Evolutionary conservation across 805 yeast genomes (phyloP).

Genomic region (Candida multigemmis): DNA sequence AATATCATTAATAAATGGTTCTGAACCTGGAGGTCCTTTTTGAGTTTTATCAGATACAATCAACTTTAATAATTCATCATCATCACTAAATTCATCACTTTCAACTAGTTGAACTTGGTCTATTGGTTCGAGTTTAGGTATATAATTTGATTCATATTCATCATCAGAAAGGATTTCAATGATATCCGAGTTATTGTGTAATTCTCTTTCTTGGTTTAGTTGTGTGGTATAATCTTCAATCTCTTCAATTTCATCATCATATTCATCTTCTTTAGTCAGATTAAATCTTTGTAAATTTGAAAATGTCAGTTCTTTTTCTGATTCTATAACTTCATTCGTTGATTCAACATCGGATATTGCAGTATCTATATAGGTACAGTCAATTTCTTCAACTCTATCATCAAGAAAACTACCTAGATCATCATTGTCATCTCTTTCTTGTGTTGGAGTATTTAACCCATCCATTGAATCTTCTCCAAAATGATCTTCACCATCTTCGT

Average conservation of each 20-base stretch:
- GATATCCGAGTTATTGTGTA: constrained; percentile 14
- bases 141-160: constrained; percentile 6
- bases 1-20: constrained; percentile 66
- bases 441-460: constrained; percentile 23
- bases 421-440: constrained; percentile 20
- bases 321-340: constrained; percentile 5
- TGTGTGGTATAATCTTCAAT: constrained; percentile 22
- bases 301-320: too few relatives aligned
- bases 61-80: constrained; percentile 5
- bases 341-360: constrained; percentile 1
- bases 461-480: constrained; percentile 26
- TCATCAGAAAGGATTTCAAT: constrained; percentile 30
- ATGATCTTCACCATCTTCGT: constrained; percentile 18
- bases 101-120: not conserved
- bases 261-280: constrained; percentile 4
- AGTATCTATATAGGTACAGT: constrained; percentile 1
- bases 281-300: too few relatives aligned
- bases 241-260: constrained; percentile 10
- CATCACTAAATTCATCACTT: constrained; percentile 8
- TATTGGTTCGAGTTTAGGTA: not conserved
- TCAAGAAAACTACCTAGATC: constrained; percentile 18
- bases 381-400: constrained; percentile 1
- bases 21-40: constrained; percentile 20
- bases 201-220: constrained; percentile 30
- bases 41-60: constrained; percentile 2